Percentiles rank a stretch among this genome's conserved stretches.
phyloP scores from a whole-genome alignment of 805 yeast genomes.

The Hanseniaspora nectarophila region DNA sequence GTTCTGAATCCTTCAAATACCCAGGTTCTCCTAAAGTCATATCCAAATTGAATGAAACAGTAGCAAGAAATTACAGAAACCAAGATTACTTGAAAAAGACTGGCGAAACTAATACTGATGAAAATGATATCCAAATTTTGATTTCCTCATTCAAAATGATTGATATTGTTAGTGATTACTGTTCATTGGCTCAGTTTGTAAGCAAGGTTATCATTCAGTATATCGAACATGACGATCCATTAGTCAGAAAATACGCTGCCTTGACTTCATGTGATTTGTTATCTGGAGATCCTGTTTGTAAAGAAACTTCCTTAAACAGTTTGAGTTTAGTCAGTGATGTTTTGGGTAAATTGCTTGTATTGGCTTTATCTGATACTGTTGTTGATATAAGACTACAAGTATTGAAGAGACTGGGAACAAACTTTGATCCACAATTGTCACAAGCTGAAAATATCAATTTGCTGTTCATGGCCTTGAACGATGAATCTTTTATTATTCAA shows the following conservation, averaged over 20 bases:
- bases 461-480: slow-evolving; percentile 79
- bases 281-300: slow-evolving; percentile 68
- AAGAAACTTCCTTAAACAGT: slow-evolving; percentile 70
- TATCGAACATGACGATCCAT: slow-evolving; percentile 65
- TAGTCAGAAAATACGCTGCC: slow-evolving; percentile 75
- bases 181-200: slow-evolving; percentile 76
- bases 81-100: slow-evolving; percentile 63
- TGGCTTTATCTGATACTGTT: slow-evolving; percentile 78
- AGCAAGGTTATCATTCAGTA: slow-evolving; percentile 73
- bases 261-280: slow-evolving; percentile 69
- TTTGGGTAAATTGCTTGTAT: slow-evolving; percentile 61
- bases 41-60: slow-evolving; percentile 44
- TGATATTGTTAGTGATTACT: slow-evolving; percentile 59
- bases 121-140: slow-evolving; percentile 40
- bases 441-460: slow-evolving; percentile 84
- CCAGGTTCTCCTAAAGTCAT: slow-evolving; percentile 76
- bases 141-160: slow-evolving; percentile 72
- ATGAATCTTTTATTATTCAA: slow-evolving; percentile 74
- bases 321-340: slow-evolving; percentile 76
- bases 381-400: slow-evolving; percentile 78
- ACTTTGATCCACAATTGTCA: slow-evolving; percentile 81
- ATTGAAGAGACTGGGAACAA: slow-evolving; percentile 54
- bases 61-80: slow-evolving; percentile 69
- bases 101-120: slow-evolving; percentile 33
- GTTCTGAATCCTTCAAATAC: slow-evolving; percentile 68